phyloP scores from a whole-genome alignment of 352 stramenopile genomes.

The Pythium plurisporium region DNA sequence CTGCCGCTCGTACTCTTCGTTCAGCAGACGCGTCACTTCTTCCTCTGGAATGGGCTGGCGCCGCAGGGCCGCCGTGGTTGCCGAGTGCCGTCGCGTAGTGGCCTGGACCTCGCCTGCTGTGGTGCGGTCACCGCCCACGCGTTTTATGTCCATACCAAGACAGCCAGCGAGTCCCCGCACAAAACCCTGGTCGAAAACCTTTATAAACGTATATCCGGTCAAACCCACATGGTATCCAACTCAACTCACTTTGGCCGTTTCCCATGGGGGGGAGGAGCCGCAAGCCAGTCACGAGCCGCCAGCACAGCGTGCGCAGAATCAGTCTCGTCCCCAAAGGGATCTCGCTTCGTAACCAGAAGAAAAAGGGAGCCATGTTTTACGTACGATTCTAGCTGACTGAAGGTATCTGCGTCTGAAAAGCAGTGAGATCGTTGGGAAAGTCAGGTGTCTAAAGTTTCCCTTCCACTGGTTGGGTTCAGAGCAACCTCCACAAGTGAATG shows the following conservation, averaged over 20 bases:
- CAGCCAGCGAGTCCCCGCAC: background rate
- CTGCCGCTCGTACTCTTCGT: background rate
- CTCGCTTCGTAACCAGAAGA: background rate
- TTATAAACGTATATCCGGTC: constrained; percentile 7
- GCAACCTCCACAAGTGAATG: background rate
- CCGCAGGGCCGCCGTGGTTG: background rate
- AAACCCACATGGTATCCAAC: background rate
- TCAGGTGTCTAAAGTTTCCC: no score
- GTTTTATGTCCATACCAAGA: background rate
- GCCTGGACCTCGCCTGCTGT: no score
- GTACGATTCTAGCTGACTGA: no score
- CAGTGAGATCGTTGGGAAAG: no score
- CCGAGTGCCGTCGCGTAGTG: background rate
- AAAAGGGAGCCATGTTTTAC: no score
- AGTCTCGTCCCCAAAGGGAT: no score
- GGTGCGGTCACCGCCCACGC: no score
- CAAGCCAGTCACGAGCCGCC: background rate
- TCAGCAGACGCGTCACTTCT: background rate
- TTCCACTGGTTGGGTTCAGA: constrained; percentile 3
- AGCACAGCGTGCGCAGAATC: no score
- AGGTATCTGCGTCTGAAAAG: no score
- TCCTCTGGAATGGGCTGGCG: background rate
- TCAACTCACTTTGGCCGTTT: no score
- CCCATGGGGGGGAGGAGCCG: background rate
- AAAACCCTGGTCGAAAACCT: background rate